A percentile compares a stretch with the other conserved stretches of the same genome.
These are phyloP conservation scores for Wickerhamiella sergipiensis DNA, from an alignment of 805 yeast species.

Conservation along the genomic window DNA sequence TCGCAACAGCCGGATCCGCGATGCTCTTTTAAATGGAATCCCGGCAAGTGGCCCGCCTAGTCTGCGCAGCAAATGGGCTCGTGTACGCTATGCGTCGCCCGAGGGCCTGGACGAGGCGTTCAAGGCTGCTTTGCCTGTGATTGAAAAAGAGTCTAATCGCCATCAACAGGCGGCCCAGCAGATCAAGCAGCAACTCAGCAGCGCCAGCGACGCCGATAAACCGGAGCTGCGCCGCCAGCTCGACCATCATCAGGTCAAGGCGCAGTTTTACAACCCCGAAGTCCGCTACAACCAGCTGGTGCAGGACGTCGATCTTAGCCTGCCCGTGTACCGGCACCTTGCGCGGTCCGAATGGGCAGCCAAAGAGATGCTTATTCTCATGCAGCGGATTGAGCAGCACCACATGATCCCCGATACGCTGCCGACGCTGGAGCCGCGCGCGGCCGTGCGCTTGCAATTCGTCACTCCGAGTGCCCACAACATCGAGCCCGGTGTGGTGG, in stretches of 20 bases:
- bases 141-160: slow-evolving; percentile 38
- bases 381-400: slow-evolving; percentile 85
- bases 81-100: slow-evolving; percentile 48
- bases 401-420: slow-evolving; percentile 85
- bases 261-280: slow-evolving; percentile 74
- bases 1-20: slow-evolving; percentile 16
- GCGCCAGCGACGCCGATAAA: slow-evolving; percentile 13
- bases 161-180: slow-evolving; percentile 23
- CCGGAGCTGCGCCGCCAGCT: slow-evolving; percentile 14
- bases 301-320: slow-evolving; percentile 43
- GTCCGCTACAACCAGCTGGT: slow-evolving; percentile 52
- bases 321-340: slow-evolving; percentile 67
- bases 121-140: slow-evolving; percentile 46
- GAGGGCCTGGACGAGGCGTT: slow-evolving; percentile 58
- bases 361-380: slow-evolving; percentile 56
- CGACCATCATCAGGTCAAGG: slow-evolving; percentile 33
- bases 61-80: slow-evolving; percentile 15
- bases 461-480: slow-evolving; percentile 30
- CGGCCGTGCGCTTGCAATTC: slow-evolving; percentile 55
- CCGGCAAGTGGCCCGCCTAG: slow-evolving; percentile 19
- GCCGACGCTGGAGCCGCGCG: slow-evolving; percentile 74
- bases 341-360: slow-evolving; percentile 60
- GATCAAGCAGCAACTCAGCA: slow-evolving; percentile 22
- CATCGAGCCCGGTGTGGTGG: slow-evolving; percentile 64
- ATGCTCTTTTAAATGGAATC: slow-evolving; percentile 18